phyloP scores from a whole-genome alignment of 2,329 filamentous ascomycete genomes.

The Escovopsis sp. region DNA sequence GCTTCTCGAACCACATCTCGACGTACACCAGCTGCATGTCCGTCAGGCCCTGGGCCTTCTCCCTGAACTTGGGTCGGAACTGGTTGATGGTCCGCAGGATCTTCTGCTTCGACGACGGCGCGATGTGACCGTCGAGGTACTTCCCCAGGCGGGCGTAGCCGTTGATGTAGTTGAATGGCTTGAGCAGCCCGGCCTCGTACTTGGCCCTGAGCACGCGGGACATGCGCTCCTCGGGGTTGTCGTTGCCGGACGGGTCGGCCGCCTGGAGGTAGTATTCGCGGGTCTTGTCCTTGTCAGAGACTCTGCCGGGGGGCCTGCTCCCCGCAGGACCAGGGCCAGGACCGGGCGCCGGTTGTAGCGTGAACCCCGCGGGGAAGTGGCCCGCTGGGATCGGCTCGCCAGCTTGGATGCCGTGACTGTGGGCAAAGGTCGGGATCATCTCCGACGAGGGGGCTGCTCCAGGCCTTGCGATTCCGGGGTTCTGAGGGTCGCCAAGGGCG shows the following conservation, averaged over 20 bases:
- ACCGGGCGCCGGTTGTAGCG: too few relatives aligned
- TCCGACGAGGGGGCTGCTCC: constrained; percentile 23
- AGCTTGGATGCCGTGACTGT: constrained; percentile 16
- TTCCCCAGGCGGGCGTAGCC: constrained; percentile 80
- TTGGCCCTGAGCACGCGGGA: constrained; percentile 87
- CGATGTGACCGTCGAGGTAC: constrained; percentile 85
- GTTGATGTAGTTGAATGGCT: constrained; percentile 97
- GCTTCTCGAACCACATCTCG: constrained; percentile 98
- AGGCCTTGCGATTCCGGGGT: constrained; percentile 25
- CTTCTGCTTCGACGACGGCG: constrained; percentile 69
- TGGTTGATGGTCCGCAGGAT: constrained; percentile 83
- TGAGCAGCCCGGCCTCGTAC: constrained; percentile 85
- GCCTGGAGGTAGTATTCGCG: constrained; percentile 95
- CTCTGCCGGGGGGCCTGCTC: constrained; percentile 17
- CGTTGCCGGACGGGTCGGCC: constrained; percentile 75
- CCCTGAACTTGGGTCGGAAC: constrained; percentile 89
- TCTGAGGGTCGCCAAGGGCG: constrained; percentile 47
- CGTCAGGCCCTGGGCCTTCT: constrained; percentile 82
- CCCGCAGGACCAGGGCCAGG: too few relatives aligned
- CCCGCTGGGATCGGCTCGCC: constrained; percentile 8
- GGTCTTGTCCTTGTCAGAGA: constrained; percentile 45
- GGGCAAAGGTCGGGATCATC: constrained; percentile 34
- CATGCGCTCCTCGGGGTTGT: constrained; percentile 88
- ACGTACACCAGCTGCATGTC: constrained; percentile 91
- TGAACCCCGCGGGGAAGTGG: constrained; percentile 16